Percentiles rank a stretch among this genome's conserved stretches.
Conservation (phyloP, 192 early-diverging fungal genomes). For the Allomyces javanicus region DNA sequence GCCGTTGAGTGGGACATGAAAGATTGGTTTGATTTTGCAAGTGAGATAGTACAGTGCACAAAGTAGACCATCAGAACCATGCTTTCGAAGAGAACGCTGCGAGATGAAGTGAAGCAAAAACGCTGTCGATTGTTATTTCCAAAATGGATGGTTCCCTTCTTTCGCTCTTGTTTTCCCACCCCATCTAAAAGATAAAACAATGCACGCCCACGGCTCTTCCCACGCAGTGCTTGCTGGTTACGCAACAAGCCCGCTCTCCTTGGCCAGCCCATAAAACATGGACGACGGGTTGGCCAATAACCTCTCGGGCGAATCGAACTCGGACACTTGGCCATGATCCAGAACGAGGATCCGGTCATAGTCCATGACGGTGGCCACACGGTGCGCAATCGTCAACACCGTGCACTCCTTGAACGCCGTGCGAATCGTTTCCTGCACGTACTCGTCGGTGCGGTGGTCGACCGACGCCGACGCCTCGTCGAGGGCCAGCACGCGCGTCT, state of each 20-base stretch:
- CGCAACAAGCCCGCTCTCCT: conserved; percentile 19
- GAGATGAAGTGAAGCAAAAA: too few relatives aligned
- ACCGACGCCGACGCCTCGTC: conserved; percentile 31
- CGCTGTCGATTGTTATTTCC: too few relatives aligned
- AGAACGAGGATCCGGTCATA: conserved; percentile 48
- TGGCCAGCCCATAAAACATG: conserved; percentile 28
- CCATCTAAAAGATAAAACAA: too few relatives aligned
- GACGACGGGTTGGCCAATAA: conserved; percentile 18
- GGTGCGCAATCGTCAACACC: conserved; percentile 39
- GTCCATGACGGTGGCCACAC: conserved; percentile 40
- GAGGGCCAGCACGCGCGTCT: conserved; percentile 13
- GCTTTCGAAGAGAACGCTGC: too few relatives aligned
- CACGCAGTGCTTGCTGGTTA: background rate
- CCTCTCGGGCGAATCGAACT: conserved; percentile 23
- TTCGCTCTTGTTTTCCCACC: too few relatives aligned
- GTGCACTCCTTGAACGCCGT: conserved; percentile 33
- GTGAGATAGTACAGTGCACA: too few relatives aligned
- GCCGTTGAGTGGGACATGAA: too few relatives aligned
- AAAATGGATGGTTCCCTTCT: too few relatives aligned
- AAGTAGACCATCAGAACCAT: too few relatives aligned
- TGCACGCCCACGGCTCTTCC: too few relatives aligned
- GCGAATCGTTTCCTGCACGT: conserved; percentile 35
- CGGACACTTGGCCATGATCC: conserved; percentile 20
- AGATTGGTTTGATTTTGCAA: too few relatives aligned
- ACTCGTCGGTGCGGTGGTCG: conserved; percentile 36